Evolutionary conservation across 768 basidiomycete species (phyloP), one percentile per base, ranked within the genome.

Genomic region (Suillus fuscotomentosus): DNA sequence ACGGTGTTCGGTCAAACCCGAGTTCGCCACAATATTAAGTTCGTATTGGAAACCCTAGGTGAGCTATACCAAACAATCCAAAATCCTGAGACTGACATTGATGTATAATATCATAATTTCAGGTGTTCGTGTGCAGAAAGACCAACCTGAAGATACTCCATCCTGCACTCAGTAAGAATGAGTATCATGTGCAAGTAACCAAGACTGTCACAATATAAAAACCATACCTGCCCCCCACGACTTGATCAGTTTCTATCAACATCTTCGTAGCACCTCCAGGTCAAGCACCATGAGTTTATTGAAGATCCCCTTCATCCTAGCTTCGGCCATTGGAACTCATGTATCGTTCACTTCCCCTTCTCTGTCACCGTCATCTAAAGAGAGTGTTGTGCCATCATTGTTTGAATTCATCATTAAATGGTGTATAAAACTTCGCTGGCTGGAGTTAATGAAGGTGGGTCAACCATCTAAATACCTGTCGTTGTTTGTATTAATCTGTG

Each of bases 261-360:
- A 6, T 31, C 42, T 9, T 43, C 42, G 3, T 13, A 41, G 15
- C 41, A 15, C 42, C 17, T 43, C 42, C 42, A 43, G 17, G 42
- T 9, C 42, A 20, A 47, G n/a, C 6, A 47, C n/a, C n/a, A 48
- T 74, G 70, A 62, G 66, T 8, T 31, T 70, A 39, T 43, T 63
- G 60, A 73, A 75, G 48, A n/a, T 62, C 20, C 41, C 69, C 22
- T 65, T 75, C 17, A 69, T 73, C 48, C 31, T 72, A 22, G 62
- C 66, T 3, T 72, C 70, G 15, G 22, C 71, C 7, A 70, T 69
- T 65, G 69, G 73, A 47, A 72, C 73, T 62, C 72, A 74, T n/a
- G 17, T 65, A n/a, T 66, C 73, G 7, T 72, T 73, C 31, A 70
- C 53, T 43, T 60, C 72, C 17, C 69, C 74, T 1, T 72, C 51